phyloP scores from a whole-genome alignment of 2,329 filamentous ascomycete species.

The Colletotrichum costaricense region DNA sequence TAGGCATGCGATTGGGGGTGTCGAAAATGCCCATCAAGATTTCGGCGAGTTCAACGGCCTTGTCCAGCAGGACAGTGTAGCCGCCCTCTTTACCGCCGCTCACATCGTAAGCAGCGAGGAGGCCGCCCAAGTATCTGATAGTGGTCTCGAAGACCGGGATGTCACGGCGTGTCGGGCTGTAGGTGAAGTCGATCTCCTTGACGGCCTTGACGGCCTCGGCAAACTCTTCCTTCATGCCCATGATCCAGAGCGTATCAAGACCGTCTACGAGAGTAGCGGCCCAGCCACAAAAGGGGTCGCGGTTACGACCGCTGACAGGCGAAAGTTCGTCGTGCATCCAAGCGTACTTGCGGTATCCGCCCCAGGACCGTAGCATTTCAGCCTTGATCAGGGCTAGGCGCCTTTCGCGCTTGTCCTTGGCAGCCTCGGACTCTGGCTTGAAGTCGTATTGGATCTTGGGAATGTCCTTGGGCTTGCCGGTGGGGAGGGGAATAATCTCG shows the following conservation, averaged over 20 bases:
- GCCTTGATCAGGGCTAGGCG: slow-evolving; percentile 76
- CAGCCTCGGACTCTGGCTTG: slow-evolving; percentile 69
- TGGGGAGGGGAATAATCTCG: slow-evolving; percentile 81
- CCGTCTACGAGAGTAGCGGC: slow-evolving; percentile 87
- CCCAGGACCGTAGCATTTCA: slow-evolving; percentile 84
- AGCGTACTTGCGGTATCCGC: slow-evolving; percentile 81
- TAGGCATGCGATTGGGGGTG: slow-evolving; percentile 93
- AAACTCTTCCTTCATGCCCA: slow-evolving; percentile 83
- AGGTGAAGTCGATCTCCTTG: slow-evolving; percentile 84
- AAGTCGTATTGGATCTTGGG: slow-evolving; percentile 83
- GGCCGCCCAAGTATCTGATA: slow-evolving; percentile 89
- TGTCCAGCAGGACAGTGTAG: slow-evolving; percentile 77
- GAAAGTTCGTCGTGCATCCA: slow-evolving; percentile 89
- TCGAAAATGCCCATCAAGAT: slow-evolving; percentile 87
- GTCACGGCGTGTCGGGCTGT: slow-evolving; percentile 66
- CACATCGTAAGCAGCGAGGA: slow-evolving; percentile 88
- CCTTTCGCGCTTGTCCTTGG: slow-evolving; percentile 70
- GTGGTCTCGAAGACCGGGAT: slow-evolving; percentile 95
- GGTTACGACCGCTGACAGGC: slow-evolving; percentile 74
- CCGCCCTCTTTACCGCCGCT: slow-evolving; percentile 68
- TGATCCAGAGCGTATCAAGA: slow-evolving; percentile 88
- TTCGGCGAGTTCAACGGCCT: slow-evolving; percentile 83
- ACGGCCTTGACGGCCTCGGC: slow-evolving; percentile 79
- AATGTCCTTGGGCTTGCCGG: slow-evolving; percentile 74
- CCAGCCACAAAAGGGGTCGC: slow-evolving; percentile 92